These are phyloP conservation scores for Shiraia bambusicola DNA, from an alignment of 2,329 filamentous ascomycete genomes.

Conservation along the genomic window DNA sequence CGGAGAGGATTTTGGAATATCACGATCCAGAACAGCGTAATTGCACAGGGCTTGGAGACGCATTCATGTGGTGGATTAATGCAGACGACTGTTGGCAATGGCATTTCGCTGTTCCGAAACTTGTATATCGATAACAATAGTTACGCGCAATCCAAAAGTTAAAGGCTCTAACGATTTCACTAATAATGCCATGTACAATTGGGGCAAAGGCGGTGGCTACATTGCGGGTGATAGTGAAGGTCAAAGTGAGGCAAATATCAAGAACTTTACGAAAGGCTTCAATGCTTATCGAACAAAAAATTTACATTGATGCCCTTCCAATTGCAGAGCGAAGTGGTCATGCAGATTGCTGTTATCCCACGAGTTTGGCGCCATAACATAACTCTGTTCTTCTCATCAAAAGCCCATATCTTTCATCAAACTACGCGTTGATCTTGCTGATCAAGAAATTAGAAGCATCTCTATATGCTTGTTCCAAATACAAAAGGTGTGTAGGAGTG, in stretches of 20 bases:
- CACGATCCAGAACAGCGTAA: constrained; percentile 57
- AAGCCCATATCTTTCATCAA: too few species aligned
- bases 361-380: too few species aligned
- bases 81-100: constrained; percentile 50
- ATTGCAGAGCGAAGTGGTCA: too few species aligned
- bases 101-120: constrained; percentile 56
- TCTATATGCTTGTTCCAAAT: too few species aligned
- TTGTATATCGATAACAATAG: constrained; percentile 60
- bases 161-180: constrained; percentile 59
- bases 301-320: too few species aligned
- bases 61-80: constrained; percentile 57
- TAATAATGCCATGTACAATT: constrained; percentile 58
- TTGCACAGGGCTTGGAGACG: constrained; percentile 56
- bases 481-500: constrained; percentile 34
- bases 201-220: constrained; percentile 57
- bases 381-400: too few species aligned
- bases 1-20: constrained; percentile 48
- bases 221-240: constrained; percentile 56
- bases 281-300: too few species aligned
- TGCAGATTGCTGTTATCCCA: too few species aligned
- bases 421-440: neutral
- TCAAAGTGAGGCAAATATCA: constrained; percentile 54
- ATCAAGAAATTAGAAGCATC: neutral
- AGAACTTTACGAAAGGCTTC: too few species aligned
- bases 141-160: constrained; percentile 59